Base-by-base conservation (phyloP, 2,329 filamentous ascomycete species). In the Fusarium haematococcum region DNA sequence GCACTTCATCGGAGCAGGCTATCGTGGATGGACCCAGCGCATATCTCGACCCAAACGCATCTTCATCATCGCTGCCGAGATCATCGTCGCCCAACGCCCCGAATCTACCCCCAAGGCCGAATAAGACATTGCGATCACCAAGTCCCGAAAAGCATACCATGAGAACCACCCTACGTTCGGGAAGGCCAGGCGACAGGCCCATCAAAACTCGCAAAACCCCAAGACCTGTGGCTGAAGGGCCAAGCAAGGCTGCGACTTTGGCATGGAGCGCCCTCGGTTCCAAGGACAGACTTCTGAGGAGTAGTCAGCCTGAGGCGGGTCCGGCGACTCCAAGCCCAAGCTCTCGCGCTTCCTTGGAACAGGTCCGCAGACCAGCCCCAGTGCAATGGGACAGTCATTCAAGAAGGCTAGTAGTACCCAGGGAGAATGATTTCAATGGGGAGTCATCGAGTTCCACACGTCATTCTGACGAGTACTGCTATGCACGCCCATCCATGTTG, bases 191-290 rank as follows among this genome's bases (percentile, higher is more conserved):
- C 48, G 85, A 90, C 13, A 87, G 84, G 75, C 68, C 81, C 7
- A 67, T 77, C 3, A 87, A 84, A 68, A 65, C 79, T 10, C 85
- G 85, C 27, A 85, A 85, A 59, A 79, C 85, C 35, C 79, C 84
- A 11, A 87, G 82, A 67, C 79, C 82, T 64, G 81, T 82, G 20
- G 81, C 82, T 39, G 89, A 90, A 64, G 88, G 90, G 1, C 87
- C 91, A 14, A 92, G 87, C 80, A 91, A 90, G 78, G 91, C 91
- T 45, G 91, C 91, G 30, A 90, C 89, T 4, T 78, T 92, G 62
- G 91, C 91, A 35, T 93, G 91, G 90, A 86, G 81, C 63, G 83
- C 84, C 20, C 79, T 88, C 16, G 83, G 83, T 14, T 81, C 84
- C 6, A 82, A 80, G 70, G 85, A 87, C 32, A 82, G 81, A 52